phyloP scores from a whole-genome alignment of 129 eudicot species.

The Saposhnikovia divaricata region DNA sequence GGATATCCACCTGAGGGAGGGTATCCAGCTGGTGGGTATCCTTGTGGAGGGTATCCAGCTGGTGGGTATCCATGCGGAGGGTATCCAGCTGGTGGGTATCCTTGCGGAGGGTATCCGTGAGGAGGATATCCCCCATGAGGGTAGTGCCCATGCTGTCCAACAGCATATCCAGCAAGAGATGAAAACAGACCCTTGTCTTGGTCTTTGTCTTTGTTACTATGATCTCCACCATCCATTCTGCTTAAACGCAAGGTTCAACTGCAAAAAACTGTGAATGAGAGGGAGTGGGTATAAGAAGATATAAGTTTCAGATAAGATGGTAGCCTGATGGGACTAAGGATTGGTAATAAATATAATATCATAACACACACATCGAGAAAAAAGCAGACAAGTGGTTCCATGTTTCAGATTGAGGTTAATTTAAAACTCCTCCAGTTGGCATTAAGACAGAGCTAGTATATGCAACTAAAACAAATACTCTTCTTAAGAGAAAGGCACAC shows the following conservation, averaged over 20 bases:
- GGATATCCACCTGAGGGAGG: conserved; percentile 41
- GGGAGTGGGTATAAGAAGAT: not conserved
- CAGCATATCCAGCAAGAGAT: conserved; percentile 46
- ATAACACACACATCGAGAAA: not conserved
- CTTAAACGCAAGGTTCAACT: conserved; percentile 7
- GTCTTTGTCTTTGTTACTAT: conserved; percentile 19
- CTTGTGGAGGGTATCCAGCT: conserved; percentile 18
- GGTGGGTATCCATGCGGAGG: conserved; percentile 21
- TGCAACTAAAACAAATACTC: not conserved
- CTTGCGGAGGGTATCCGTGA: conserved; percentile 13
- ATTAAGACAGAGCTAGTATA: not conserved
- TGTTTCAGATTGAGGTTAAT: not conserved
- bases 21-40: conserved; percentile 42
- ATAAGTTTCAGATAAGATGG: not conserved
- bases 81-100: conserved; percentile 10
- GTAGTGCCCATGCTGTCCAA: conserved; percentile 20
- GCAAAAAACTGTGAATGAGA: conserved; percentile 16
- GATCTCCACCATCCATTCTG: conserved; percentile 56
- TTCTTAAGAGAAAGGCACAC: not conserved
- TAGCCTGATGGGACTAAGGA: not conserved
- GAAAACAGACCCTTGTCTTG: conserved; percentile 66
- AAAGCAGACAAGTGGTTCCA: not conserved
- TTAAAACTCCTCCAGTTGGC: not conserved
- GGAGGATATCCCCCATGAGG: conserved; percentile 44
- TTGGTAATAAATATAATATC: not conserved